Conservation (phyloP, 2,329 filamentous ascomycete genomes). For the Fusarium pininemorale region DNA sequence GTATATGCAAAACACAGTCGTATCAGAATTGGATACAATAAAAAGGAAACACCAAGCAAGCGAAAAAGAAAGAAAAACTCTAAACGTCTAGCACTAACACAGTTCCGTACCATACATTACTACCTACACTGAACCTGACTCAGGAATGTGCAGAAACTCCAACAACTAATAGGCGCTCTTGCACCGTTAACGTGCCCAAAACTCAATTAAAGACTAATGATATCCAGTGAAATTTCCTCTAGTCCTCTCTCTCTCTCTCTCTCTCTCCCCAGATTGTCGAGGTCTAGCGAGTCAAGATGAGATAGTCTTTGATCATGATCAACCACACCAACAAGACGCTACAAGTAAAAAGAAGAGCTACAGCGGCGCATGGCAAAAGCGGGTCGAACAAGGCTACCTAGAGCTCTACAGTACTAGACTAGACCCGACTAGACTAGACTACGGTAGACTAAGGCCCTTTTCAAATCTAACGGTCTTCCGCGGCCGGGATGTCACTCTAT, state of each 20-base stretch:
- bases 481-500: constrained; percentile 19
- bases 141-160: constrained; percentile 23
- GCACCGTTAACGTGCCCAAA: neutral
- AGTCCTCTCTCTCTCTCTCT: neutral
- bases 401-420: neutral
- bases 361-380: constrained; percentile 24
- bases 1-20: neutral
- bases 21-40: neutral
- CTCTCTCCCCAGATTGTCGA: constrained; percentile 2
- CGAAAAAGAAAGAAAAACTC: constrained; percentile 4
- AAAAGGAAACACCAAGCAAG: neutral
- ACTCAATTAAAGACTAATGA: constrained; percentile 1
- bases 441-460: neutral
- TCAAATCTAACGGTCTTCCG: constrained; percentile 14
- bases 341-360: neutral
- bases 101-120: neutral
- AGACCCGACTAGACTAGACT: neutral
- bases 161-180: neutral
- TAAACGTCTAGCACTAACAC: neutral
- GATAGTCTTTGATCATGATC: constrained; percentile 1
- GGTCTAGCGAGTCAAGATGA: neutral
- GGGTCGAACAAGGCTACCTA: neutral
- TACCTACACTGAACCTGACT: constrained; percentile 13
- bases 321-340: neutral
- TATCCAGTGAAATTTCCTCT: neutral